Evolutionary conservation across 169 alveolate genomes (phyloP), one percentile per base, ranked within the genome.

Genomic region (Neospora caninum): DNA sequence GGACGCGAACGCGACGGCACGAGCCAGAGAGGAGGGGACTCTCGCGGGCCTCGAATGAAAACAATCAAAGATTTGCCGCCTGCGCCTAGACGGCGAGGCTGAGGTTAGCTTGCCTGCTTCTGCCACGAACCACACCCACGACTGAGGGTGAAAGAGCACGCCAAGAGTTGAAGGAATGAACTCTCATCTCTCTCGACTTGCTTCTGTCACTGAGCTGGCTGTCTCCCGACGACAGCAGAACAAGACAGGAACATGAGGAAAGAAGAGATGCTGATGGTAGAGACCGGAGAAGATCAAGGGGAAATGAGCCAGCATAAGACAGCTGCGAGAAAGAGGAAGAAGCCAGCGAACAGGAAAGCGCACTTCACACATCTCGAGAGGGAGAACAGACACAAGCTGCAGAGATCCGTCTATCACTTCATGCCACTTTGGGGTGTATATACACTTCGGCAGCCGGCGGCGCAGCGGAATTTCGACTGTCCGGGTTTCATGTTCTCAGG

Each of bases 1-100:
- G 43, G 86, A 20, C 39, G 27, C 1, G 86, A 38, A 25, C 10
- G n/a, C 7, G 42, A 43, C 27, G 86, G 13, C 49, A 10, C 27
- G 27, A n/a, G 13, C 86, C 86, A 10, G 31, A 20, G 86, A 20
- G 86, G 45, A 13, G 45, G 86, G 4, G 86, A 38, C 39, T 18
- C 49, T 7, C 49, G 86, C 2, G 86, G 39, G 86, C 45, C 86
- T 78, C 86, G 86, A 18, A 78, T 78, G 86, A 78, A 78, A n/a
- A 78, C 86, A 16, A 10, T 78, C 49, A 78, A 78, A 78, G 86
- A 78, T n/a, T 25, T 78, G 86, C 86, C 86, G 41, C 86, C 86
- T 16, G 49, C 86, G 27, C 86, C 86, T 13, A 4, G 45, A 4
- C 39, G 86, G 45, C 49, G 86, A n/a, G 86, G 86, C 86, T n/a